phyloP scores from a whole-genome alignment of 768 basidiomycete genomes.

The Lactifluus subvellereus region DNA sequence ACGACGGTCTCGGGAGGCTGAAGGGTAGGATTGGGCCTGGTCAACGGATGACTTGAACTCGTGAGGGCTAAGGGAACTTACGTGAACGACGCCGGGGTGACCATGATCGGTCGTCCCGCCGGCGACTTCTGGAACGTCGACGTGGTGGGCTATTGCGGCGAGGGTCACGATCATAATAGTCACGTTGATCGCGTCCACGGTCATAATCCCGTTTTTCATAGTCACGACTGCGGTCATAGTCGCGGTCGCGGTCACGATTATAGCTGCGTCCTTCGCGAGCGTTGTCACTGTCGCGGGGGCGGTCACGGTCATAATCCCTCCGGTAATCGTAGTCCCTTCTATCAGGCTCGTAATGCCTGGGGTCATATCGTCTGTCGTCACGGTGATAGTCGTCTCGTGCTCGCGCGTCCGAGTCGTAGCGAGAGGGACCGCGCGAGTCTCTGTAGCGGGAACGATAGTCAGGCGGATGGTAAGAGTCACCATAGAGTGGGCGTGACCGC shows the following conservation, averaged over 20 bases:
- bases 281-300: slow-evolving; percentile 11
- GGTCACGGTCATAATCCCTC: slow-evolving; percentile 16
- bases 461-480: slow-evolving; percentile 9
- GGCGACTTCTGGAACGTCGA: slow-evolving; percentile 19
- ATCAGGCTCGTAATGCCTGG: slow-evolving; percentile 17
- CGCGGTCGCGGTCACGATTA: slow-evolving; percentile 9
- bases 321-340: slow-evolving; percentile 13
- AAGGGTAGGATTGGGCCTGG: background rate
- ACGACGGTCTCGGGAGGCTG: slow-evolving; percentile 17
- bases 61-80: background rate
- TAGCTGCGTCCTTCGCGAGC: slow-evolving; percentile 11
- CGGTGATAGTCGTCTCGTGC: slow-evolving; percentile 16
- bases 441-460: slow-evolving; percentile 16
- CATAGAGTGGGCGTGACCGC: slow-evolving; percentile 16
- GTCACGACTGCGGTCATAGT: slow-evolving; percentile 10
- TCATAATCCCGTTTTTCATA: slow-evolving; percentile 19
- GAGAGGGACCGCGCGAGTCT: slow-evolving; percentile 15
- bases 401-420: slow-evolving; percentile 12
- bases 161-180: slow-evolving; percentile 13
- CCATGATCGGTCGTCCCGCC: slow-evolving; percentile 16
- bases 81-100: slow-evolving; percentile 23
- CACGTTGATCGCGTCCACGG: slow-evolving; percentile 12
- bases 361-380: slow-evolving; percentile 17
- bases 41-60: background rate
- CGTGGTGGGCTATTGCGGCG: slow-evolving; percentile 15